phyloP scores from a whole-genome alignment of 352 stramenopile genomes.

The Aphanomyces cochlioides region DNA sequence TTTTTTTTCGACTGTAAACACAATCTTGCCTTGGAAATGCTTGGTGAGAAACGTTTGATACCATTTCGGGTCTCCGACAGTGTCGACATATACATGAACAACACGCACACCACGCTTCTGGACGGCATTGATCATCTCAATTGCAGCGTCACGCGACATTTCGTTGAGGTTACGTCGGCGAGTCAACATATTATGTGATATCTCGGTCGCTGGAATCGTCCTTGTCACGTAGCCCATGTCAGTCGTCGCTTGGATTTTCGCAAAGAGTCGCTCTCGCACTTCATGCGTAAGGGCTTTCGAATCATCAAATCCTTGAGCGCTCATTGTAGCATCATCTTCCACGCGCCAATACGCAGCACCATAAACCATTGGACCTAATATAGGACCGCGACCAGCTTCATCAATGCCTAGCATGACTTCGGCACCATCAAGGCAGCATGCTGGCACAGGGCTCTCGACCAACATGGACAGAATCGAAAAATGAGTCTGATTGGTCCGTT shows the following conservation, averaged over 20 bases:
- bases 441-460: conserved; percentile 49
- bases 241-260: conserved; percentile 75
- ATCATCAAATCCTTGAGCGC: conserved; percentile 90
- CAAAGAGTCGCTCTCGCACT: conserved; percentile 82
- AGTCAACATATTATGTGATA: conserved; percentile 93
- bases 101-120: conserved; percentile 82
- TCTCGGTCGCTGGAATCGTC: conserved; percentile 89
- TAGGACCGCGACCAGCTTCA: conserved; percentile 90
- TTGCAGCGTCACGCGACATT: conserved; percentile 91
- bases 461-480: conserved; percentile 9
- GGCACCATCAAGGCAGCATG: conserved; percentile 48
- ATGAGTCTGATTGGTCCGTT: neutral
- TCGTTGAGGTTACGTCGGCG: conserved; percentile 90
- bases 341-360: conserved; percentile 89
- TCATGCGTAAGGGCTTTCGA: conserved; percentile 90
- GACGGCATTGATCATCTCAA: conserved; percentile 90
- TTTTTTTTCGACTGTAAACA: conserved; percentile 95
- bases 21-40: conserved; percentile 82
- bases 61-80: conserved; percentile 87
- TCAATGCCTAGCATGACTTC: conserved; percentile 93
- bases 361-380: conserved; percentile 95
- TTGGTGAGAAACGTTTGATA: conserved; percentile 92
- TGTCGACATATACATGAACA: conserved; percentile 92
- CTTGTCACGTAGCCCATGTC: conserved; percentile 61
- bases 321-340: conserved; percentile 65